phyloP scores from a whole-genome alignment of 805 yeast genomes.

The Diddensiella transvaalensis region DNA sequence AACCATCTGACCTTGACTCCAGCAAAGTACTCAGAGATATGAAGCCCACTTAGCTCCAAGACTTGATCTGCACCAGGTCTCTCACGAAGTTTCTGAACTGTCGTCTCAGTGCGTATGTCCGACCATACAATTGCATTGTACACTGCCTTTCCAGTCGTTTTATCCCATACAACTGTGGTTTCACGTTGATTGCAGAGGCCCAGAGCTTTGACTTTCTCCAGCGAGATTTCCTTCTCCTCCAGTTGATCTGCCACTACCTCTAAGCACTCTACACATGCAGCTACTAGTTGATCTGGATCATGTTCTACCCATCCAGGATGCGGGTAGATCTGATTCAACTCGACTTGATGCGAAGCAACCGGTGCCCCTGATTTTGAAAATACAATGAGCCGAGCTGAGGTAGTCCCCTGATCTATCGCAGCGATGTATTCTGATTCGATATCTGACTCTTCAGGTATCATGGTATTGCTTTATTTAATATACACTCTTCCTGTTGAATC shows the following conservation, averaged over 20 bases:
- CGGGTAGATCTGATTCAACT: constrained; percentile 53
- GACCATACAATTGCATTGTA: constrained; percentile 94
- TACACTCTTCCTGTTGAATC: too few relatives aligned
- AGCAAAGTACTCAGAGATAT: constrained; percentile 86
- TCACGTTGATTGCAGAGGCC: constrained; percentile 97
- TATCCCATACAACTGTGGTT: constrained; percentile 82
- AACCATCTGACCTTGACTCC: constrained; percentile 90
- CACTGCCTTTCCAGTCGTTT: constrained; percentile 75
- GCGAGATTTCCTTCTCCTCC: constrained; percentile 28
- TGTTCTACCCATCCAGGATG: constrained; percentile 79
- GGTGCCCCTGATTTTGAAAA: constrained; percentile 72
- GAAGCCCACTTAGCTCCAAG: constrained; percentile 72
- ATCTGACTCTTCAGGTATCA: constrained; percentile 1
- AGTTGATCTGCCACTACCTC: constrained; percentile 34
- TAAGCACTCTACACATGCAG: constrained; percentile 76
- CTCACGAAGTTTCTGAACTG: constrained; percentile 60
- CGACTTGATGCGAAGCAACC: constrained; percentile 85
- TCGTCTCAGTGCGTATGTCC: constrained; percentile 78
- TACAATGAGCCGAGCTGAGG: constrained; percentile 83
- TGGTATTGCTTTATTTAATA: too few relatives aligned
- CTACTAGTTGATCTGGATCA: constrained; percentile 77
- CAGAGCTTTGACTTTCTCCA: constrained; percentile 57
- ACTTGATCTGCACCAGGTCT: constrained; percentile 55
- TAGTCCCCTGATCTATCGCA: constrained; percentile 84
- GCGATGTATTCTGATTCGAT: constrained; percentile 44